Percentiles rank a stretch among this genome's conserved stretches.
Conservation (phyloP, 257 asterid genomes). For the Marsdenia floribunda region DNA sequence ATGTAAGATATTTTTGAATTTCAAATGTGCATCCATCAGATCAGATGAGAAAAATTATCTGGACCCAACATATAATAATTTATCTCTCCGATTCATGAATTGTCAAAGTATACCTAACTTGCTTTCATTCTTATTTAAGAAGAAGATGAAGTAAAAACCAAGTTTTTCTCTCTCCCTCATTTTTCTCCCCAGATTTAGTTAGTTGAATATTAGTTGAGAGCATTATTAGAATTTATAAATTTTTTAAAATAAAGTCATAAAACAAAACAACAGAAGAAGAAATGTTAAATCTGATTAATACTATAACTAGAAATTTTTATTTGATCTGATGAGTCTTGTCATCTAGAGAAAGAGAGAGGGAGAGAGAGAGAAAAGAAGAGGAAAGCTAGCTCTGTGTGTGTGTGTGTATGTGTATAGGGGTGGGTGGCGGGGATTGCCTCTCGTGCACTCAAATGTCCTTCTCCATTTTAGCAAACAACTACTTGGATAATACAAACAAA, state of each 20-base stretch:
- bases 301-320: no score
- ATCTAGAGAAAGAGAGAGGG: conserved; percentile 2
- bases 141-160: conserved; percentile 5
- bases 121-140: neutral
- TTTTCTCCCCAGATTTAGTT: neutral
- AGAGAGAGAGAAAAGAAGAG: neutral
- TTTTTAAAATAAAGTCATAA: neutral
- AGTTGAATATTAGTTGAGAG: conserved; percentile 14
- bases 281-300: no score
- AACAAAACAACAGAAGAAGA: no score
- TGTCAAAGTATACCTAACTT: conserved; percentile 1
- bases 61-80: conserved; percentile 4
- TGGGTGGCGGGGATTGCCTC: conserved; percentile 16
- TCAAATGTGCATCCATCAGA: neutral
- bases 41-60: neutral
- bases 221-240: conserved; percentile 5
- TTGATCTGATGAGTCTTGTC: neutral
- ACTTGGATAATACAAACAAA: conserved; percentile 16
- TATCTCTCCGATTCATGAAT: conserved; percentile 1
- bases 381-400: neutral
- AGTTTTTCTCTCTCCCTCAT: neutral
- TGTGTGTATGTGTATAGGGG: no score
- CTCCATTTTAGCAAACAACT: conserved; percentile 13
- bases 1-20: neutral
- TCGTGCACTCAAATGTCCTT: conserved; percentile 36